Base-by-base conservation (phyloP, 2,329 filamentous ascomycete genomes). In the Emericellopsis atlantica region DNA sequence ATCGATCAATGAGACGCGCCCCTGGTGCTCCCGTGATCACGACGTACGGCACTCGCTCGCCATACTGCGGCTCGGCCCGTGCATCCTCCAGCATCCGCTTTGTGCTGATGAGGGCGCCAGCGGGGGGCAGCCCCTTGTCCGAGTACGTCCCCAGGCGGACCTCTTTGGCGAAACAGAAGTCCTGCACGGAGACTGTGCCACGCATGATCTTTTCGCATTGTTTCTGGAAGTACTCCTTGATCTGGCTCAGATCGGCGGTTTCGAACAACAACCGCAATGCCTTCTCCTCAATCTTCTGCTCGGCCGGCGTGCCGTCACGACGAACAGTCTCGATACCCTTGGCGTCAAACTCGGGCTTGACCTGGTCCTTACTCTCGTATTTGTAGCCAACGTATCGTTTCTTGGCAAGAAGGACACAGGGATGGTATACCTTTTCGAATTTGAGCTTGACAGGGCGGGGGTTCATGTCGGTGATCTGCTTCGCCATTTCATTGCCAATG, bases 361-460 rank as follows among this genome's bases (percentile, higher is more conserved):
- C 65, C 55, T 98, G 92, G 14, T 73, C 68, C 32, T 74, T 75
- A 48, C 70, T 76, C 55, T 98, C 92, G 62, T 93, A 98, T 57
- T 95, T 95, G 69, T 95, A 95, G 6, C 93, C 93, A 4, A 96
- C 93, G 51, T 98, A 98, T 42, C 92, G 83, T 57, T 98, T 98
- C 66, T 98, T 98, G 15, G 93, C 88, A 0, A 98, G 72, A 5
- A 98, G 71, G 0, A 96, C 79, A 55, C 90, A 96, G 0, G 93
- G 92, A 47, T 94, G 84, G 59, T 98, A 98, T 2, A 98, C 90
- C 52, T 98, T 98, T 57, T 98, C 92, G 50, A 98, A 95, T 57
- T 96, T 96, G 47, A 98, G 80, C 61, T 95, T 96, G 49, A 98
- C 70, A 0, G 92, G 92, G 1, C 81, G 76, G 2, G 92, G 93